Percentiles rank a stretch among this genome's conserved stretches.
Evolutionary conservation across 78 protist species (phyloP).

Genomic region (Parvularia atlantis): DNA sequence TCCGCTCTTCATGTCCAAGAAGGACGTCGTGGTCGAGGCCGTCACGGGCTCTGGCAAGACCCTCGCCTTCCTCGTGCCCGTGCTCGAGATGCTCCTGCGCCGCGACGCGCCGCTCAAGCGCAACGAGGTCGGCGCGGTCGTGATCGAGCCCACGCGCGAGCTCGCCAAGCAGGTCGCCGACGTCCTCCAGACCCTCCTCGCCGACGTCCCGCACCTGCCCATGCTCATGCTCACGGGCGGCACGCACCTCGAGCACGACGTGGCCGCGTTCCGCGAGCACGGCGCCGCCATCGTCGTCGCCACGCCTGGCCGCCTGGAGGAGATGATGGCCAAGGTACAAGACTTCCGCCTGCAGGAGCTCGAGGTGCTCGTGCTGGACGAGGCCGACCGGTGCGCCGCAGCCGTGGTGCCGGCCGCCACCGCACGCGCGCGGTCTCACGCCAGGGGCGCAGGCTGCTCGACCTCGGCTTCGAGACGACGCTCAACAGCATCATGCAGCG

Average conservation of each 20-base stretch:
- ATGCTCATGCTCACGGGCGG: slow-evolving; percentile 86
- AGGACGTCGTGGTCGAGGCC: neutral
- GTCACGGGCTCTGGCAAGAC: slow-evolving; percentile 94
- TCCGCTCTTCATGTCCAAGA: slow-evolving; percentile 33
- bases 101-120: slow-evolving; percentile 38
- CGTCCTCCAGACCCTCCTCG: slow-evolving; percentile 50
- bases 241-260: slow-evolving; percentile 68
- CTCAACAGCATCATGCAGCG: slow-evolving; percentile 15
- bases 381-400: slow-evolving; percentile 78
- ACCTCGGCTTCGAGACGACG: slow-evolving; percentile 20
- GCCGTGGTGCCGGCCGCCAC: no score
- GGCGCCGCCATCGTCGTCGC: slow-evolving; percentile 89
- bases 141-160: slow-evolving; percentile 84
- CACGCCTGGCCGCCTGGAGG: slow-evolving; percentile 98
- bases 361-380: slow-evolving; percentile 86
- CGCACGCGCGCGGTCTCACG: no score
- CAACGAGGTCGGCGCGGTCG: slow-evolving; percentile 60
- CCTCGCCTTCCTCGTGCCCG: slow-evolving; percentile 88
- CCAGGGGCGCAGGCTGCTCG: slow-evolving; percentile 10
- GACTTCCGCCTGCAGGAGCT: slow-evolving; percentile 73
- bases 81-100: slow-evolving; percentile 76
- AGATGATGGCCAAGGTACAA: slow-evolving; percentile 73
- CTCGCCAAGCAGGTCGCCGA: slow-evolving; percentile 85
- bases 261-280: neutral
- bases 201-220: slow-evolving; percentile 62